Percentiles rank a stretch among this genome's conserved stretches.
These are phyloP conservation scores for Climacium dendroides DNA, from an alignment of 225 moss, liverwort and hornwort species.

Conservation along the genomic window DNA sequence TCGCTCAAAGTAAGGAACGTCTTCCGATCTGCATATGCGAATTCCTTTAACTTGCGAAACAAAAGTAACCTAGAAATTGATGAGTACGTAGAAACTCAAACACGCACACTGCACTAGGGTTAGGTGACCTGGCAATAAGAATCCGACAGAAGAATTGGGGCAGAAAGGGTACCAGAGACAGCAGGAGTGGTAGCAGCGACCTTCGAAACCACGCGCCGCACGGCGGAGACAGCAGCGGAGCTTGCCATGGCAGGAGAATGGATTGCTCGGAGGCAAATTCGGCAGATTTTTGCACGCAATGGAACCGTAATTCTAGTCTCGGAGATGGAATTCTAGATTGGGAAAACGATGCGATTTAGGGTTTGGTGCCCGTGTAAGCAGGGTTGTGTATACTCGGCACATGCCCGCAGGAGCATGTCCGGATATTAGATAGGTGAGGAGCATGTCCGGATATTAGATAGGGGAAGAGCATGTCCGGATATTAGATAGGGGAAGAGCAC, in stretches of 20 bases:
- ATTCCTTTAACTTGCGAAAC: background rate
- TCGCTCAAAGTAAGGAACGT: background rate
- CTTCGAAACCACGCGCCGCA: conserved; percentile 4
- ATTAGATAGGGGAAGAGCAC: background rate
- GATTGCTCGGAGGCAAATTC: background rate
- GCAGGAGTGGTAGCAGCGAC: background rate
- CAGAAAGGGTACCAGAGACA: background rate
- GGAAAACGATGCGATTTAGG: background rate
- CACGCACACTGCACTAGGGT: background rate
- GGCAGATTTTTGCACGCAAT: background rate
- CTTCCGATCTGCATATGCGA: background rate
- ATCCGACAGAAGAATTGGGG: background rate
- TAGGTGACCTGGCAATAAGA: background rate
- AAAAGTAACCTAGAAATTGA: background rate
- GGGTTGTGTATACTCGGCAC: background rate
- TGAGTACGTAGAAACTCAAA: background rate
- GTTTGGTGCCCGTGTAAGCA: background rate
- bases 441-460: no score
- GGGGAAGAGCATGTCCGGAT: background rate
- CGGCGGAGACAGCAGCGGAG: background rate
- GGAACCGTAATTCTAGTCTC: background rate
- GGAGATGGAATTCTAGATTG: background rate
- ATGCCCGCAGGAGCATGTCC: background rate
- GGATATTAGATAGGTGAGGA: background rate
- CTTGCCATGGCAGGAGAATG: background rate